Percentiles rank a stretch among this genome's conserved stretches.
Conservation (phyloP, 306 rosid species). For the Vicia sativa region DNA sequence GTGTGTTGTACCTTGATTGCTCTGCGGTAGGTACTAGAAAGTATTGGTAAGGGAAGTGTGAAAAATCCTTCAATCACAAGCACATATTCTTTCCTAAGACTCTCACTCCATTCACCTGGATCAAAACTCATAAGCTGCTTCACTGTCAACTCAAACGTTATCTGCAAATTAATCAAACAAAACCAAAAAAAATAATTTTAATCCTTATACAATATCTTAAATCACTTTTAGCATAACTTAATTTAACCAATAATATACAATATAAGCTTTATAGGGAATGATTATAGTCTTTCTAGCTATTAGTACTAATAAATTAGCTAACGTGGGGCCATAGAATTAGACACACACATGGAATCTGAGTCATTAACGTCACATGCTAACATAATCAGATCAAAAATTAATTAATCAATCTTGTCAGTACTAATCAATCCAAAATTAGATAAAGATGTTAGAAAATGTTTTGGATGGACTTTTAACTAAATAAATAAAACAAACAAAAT, state of each 20-base stretch:
- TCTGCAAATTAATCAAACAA: slow-evolving; percentile 50
- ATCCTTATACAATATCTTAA: no score
- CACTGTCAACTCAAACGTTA: slow-evolving; percentile 97
- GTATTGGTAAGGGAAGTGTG: slow-evolving; percentile 73
- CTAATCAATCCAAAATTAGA: slow-evolving; percentile 3
- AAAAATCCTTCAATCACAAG: slow-evolving; percentile 97
- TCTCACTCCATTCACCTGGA: slow-evolving; percentile 88
- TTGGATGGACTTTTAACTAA: slow-evolving; percentile 6
- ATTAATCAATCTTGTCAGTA: background rate
- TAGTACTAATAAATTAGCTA: slow-evolving; percentile 26
- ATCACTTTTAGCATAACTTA: no score
- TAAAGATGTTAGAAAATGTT: background rate
- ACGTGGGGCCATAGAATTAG: slow-evolving; percentile 40
- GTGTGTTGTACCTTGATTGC: slow-evolving; percentile 66
- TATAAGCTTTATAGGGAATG: slow-evolving; percentile 38
- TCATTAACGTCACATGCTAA: slow-evolving; percentile 40
- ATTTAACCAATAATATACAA: no score
- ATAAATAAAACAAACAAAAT: slow-evolving; percentile 23
- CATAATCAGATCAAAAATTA: slow-evolving; percentile 4
- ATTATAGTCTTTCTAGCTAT: slow-evolving; percentile 34
- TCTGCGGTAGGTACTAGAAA: slow-evolving; percentile 81
- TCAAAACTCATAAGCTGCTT: slow-evolving; percentile 97
- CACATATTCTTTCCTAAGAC: slow-evolving; percentile 78
- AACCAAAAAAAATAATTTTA: background rate
- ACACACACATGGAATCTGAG: slow-evolving; percentile 46